Evolutionary conservation across 257 asterid genomes (phyloP).

Genomic region (Vinca minor): DNA sequence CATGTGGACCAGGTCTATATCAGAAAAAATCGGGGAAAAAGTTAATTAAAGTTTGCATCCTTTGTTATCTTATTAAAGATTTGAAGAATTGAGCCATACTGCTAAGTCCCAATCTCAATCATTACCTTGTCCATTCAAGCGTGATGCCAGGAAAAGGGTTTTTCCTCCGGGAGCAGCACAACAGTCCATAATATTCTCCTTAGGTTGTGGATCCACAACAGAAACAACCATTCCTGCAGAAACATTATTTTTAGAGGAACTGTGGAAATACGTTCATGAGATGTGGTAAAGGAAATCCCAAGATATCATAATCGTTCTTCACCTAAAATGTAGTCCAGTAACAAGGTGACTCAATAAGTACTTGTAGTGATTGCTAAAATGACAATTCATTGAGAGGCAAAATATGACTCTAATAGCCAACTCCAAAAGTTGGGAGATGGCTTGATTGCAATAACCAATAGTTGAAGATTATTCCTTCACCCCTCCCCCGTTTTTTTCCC

Average conservation of each 20-base stretch:
- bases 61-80: background rate
- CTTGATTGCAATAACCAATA: background rate
- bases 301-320: background rate
- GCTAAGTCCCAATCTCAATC: background rate
- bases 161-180: slow-evolving; percentile 99
- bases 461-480: background rate
- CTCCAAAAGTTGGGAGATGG: slow-evolving; percentile 3
- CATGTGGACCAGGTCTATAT: too few species aligned
- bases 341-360: too few species aligned
- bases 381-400: background rate
- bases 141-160: slow-evolving; percentile 87
- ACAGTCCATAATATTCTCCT: slow-evolving; percentile 82
- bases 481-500: background rate
- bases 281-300: background rate
- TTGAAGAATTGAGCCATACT: background rate
- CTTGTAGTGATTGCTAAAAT: background rate
- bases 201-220: slow-evolving; percentile 77
- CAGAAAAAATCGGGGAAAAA: too few species aligned
- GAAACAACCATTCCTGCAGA: slow-evolving; percentile 69
- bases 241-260: background rate
- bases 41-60: background rate
- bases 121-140: slow-evolving; percentile 67
- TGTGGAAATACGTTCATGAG: background rate
- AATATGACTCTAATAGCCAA: background rate
- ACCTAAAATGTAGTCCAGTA: background rate